These are phyloP conservation scores for Skeletonema marinoi DNA, from an alignment of 108 stramenopile genomes.

Conservation along the genomic window DNA sequence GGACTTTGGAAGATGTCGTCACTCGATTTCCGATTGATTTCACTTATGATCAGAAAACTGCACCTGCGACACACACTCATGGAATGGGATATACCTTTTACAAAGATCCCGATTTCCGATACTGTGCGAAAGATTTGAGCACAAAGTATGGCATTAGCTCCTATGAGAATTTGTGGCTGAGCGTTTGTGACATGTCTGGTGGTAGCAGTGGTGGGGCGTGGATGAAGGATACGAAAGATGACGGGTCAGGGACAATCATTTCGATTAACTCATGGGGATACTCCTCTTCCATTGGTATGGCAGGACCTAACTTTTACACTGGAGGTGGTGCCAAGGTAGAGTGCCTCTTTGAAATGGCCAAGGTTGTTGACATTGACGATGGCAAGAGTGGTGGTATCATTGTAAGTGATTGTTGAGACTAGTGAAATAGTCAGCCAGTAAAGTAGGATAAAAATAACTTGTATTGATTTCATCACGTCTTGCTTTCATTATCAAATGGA, in stretches of 20 bases:
- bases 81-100: conserved; percentile 43
- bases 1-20: conserved; percentile 25
- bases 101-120: conserved; percentile 42
- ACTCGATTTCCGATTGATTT: conserved; percentile 43
- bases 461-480: neutral
- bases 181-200: conserved; percentile 36
- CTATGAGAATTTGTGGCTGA: conserved; percentile 43
- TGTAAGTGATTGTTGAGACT: conserved; percentile 23
- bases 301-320: conserved; percentile 34
- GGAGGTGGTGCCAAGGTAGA: conserved; percentile 21
- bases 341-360: conserved; percentile 43
- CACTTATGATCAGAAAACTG: conserved; percentile 10
- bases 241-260: conserved; percentile 38
- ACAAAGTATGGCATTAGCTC: conserved; percentile 31
- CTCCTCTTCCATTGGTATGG: conserved; percentile 33
- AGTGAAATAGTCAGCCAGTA: neutral
- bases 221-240: conserved; percentile 32
- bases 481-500: conserved; percentile 20
- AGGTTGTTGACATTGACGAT: conserved; percentile 11
- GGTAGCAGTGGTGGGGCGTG: conserved; percentile 41
- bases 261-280: conserved; percentile 51
- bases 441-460: neutral
- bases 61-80: conserved; percentile 9
- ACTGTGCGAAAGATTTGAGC: conserved; percentile 20
- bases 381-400: conserved; percentile 18